Evolutionary conservation across 2,329 filamentous ascomycete genomes (phyloP).

Genomic region (Tolypocladium pustulatum): DNA sequence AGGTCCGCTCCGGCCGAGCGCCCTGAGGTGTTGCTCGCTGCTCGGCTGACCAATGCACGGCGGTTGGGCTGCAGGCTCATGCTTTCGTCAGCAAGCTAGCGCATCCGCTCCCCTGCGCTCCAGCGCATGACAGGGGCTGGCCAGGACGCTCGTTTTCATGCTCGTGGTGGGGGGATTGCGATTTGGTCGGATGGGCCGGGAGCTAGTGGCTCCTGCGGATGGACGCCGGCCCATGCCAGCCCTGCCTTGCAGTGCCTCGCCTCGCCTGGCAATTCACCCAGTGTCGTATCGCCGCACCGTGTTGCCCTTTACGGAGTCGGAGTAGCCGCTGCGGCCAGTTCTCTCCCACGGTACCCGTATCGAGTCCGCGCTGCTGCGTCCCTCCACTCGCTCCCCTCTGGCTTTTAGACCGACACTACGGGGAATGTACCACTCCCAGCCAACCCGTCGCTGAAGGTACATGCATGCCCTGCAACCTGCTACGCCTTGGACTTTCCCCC

Average conservation of each 20-base stretch:
- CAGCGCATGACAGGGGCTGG: not conserved
- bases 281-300: not conserved
- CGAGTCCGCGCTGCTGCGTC: not conserved
- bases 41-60: not conserved
- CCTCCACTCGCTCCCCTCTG: not conserved
- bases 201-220: constrained; percentile 1
- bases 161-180: not conserved
- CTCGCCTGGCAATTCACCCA: too few species aligned
- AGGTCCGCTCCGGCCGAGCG: not conserved
- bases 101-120: not conserved
- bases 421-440: not conserved
- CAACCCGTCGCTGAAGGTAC: not conserved
- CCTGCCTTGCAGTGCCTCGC: too few species aligned
- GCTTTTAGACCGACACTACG: not conserved
- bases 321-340: too few species aligned
- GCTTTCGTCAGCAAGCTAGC: not conserved
- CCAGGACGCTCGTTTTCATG: not conserved
- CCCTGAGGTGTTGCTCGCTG: not conserved
- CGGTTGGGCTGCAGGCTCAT: not conserved
- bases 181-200: constrained; percentile 9
- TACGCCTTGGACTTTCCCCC: not conserved
- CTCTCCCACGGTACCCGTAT: too few species aligned
- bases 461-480: not conserved
- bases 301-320: too few species aligned
- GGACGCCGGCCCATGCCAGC: not conserved